Evolutionary conservation across 345 rosid genomes (phyloP).

Genomic region (Moringa oleifera): DNA sequence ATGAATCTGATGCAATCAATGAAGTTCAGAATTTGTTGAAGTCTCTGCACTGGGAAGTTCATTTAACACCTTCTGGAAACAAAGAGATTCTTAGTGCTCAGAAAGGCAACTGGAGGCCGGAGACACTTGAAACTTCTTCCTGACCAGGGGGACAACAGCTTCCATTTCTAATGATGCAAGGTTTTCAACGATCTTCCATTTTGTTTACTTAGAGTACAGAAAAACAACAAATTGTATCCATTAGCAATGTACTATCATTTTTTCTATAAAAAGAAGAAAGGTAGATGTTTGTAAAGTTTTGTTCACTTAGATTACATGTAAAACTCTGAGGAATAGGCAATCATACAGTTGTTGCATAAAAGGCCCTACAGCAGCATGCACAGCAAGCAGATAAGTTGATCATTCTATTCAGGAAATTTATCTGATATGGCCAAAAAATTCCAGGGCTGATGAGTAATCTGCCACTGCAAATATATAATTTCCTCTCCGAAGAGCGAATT

Average conservation of each 20-base stretch:
- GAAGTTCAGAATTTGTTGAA: constrained; percentile 77
- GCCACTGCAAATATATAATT: no score
- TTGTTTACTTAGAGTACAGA: no score
- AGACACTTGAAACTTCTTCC: constrained; percentile 30
- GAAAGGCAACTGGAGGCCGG: constrained; percentile 88
- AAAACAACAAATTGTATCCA: no score
- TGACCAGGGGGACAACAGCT: constrained; percentile 16
- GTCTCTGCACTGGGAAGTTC: constrained; percentile 82
- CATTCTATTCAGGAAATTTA: no score
- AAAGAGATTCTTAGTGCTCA: constrained; percentile 85
- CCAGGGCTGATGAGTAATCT: no score
- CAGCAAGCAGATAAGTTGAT: no score
- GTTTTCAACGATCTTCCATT: no score
- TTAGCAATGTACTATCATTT: neutral
- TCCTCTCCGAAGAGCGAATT: no score
- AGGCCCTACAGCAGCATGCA: no score
- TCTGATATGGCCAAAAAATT: no score
- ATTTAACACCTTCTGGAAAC: constrained; percentile 61
- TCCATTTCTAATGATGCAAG: no score
- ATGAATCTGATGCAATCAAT: constrained; percentile 48
- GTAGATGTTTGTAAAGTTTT: neutral
- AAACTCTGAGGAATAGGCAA: neutral
- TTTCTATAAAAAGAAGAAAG: no score
- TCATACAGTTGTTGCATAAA: neutral
- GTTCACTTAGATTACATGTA: neutral